phyloP scores from a whole-genome alignment of 768 basidiomycete species.

The Calocera cornea region DNA sequence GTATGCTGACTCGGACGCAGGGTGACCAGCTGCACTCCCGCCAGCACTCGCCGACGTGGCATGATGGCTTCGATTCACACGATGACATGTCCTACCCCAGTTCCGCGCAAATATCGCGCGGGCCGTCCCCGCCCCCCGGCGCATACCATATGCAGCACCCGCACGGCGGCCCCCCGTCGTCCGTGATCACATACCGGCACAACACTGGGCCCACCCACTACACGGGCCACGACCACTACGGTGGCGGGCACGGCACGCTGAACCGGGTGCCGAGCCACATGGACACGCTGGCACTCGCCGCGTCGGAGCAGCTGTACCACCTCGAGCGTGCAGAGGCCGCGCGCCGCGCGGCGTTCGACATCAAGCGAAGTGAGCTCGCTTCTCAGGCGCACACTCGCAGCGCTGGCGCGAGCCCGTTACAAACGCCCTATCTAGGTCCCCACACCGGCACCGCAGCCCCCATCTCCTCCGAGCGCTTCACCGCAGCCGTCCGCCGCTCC shows the following conservation, averaged over 20 bases:
- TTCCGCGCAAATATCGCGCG: slow-evolving; percentile 6
- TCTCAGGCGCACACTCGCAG: slow-evolving; percentile 28
- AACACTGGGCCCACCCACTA: slow-evolving; percentile 6
- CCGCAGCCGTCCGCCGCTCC: background rate
- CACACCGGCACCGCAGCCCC: slow-evolving; percentile 6
- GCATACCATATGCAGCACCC: slow-evolving; percentile 16
- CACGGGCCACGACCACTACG: background rate
- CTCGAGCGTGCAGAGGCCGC: slow-evolving; percentile 77
- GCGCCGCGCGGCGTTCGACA: slow-evolving; percentile 76
- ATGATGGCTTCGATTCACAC: background rate
- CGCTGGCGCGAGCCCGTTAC: slow-evolving; percentile 20
- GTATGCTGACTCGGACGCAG: slow-evolving; percentile 7
- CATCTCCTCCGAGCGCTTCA: background rate
- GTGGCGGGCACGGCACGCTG: slow-evolving; percentile 1
- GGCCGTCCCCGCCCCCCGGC: slow-evolving; percentile 6
- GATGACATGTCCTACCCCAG: background rate
- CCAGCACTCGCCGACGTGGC: slow-evolving; percentile 21
- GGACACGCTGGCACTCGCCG: slow-evolving; percentile 35
- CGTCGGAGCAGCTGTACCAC: slow-evolving; percentile 79
- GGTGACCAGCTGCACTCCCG: slow-evolving; percentile 16
- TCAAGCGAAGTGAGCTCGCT: slow-evolving; percentile 48
- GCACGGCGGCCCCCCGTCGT: slow-evolving; percentile 30
- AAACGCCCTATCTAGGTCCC: slow-evolving; percentile 16
- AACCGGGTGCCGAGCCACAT: slow-evolving; percentile 25
- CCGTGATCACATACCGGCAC: slow-evolving; percentile 37